phyloP scores from a whole-genome alignment of 495 filamentous ascomycete species.

The Penicillium coprophilum region DNA sequence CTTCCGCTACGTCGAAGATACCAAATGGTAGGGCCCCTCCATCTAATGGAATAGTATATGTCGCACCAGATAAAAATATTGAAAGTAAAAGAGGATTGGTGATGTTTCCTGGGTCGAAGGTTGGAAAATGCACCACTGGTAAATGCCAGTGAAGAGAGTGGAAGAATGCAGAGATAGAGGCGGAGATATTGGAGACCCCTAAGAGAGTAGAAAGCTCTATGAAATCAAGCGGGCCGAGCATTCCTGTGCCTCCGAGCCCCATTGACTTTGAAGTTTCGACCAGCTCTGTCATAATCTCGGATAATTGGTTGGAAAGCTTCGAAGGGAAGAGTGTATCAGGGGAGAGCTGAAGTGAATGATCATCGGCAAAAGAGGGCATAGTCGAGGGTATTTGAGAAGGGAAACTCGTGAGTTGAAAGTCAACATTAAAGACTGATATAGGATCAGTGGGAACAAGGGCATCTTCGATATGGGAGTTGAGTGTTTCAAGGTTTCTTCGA shows the following conservation, averaged over 20 bases:
- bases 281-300: constrained; percentile 31
- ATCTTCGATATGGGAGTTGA: constrained; percentile 36
- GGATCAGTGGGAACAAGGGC: constrained; percentile 29
- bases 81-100: constrained; percentile 36
- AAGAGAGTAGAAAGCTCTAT: constrained; percentile 30
- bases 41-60: constrained; percentile 29
- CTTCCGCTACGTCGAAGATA: constrained; percentile 41
- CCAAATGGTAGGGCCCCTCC: constrained; percentile 24
- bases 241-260: constrained; percentile 7
- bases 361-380: constrained; percentile 16
- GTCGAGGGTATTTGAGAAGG: constrained; percentile 16
- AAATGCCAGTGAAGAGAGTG: constrained; percentile 43
- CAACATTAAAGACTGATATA: constrained; percentile 15
- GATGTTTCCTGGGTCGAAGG: constrained; percentile 37
- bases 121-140: constrained; percentile 42
- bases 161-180: constrained; percentile 41
- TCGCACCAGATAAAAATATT: constrained; percentile 38
- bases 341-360: constrained; percentile 23
- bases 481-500: constrained; percentile 33
- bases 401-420: constrained; percentile 16
- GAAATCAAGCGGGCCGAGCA: constrained; percentile 20
- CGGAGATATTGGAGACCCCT: constrained; percentile 32
- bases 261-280: constrained; percentile 39
- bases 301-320: constrained; percentile 33
- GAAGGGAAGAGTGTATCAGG: constrained; percentile 27